phyloP scores from a whole-genome alignment of 345 rosid species.

The Eutrema japonicum region DNA sequence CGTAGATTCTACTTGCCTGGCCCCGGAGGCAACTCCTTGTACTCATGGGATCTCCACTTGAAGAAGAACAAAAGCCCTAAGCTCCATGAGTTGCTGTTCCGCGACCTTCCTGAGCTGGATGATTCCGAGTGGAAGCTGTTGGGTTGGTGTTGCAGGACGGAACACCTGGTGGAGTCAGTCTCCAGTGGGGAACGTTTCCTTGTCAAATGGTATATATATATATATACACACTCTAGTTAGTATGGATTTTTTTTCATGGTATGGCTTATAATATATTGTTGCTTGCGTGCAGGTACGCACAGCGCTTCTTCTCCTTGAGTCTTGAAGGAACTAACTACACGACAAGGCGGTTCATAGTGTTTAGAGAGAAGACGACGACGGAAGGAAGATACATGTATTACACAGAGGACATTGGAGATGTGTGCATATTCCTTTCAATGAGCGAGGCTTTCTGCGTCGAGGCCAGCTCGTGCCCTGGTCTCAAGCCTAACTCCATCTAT shows the following conservation, averaged over 20 bases:
- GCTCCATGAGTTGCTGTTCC: slow-evolving; percentile 22
- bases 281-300: slow-evolving; percentile 19
- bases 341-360: slow-evolving; percentile 27
- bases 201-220: slow-evolving; percentile 28
- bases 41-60: slow-evolving; percentile 27
- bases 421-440: slow-evolving; percentile 28
- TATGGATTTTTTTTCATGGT: background rate
- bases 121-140: slow-evolving; percentile 32
- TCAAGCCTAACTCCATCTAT: slow-evolving; percentile 26
- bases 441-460: slow-evolving; percentile 35
- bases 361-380: background rate
- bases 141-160: slow-evolving; percentile 30
- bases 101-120: slow-evolving; percentile 12
- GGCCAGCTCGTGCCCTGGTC: slow-evolving; percentile 28
- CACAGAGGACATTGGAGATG: slow-evolving; percentile 24
- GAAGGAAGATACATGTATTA: slow-evolving; percentile 28
- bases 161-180: slow-evolving; percentile 27
- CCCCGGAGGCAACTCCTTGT: slow-evolving; percentile 25
- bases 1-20: slow-evolving; percentile 31
- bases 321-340: slow-evolving; percentile 14
- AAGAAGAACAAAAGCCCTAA: slow-evolving; percentile 13
- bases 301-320: background rate
- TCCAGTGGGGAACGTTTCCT: slow-evolving; percentile 15
- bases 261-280: background rate
- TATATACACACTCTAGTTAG: background rate